Percentiles rank a stretch among this genome's conserved stretches.
These are phyloP conservation scores for Selenicereus undatus DNA, from an alignment of 148 eudicot species.

Conservation along the genomic window DNA sequence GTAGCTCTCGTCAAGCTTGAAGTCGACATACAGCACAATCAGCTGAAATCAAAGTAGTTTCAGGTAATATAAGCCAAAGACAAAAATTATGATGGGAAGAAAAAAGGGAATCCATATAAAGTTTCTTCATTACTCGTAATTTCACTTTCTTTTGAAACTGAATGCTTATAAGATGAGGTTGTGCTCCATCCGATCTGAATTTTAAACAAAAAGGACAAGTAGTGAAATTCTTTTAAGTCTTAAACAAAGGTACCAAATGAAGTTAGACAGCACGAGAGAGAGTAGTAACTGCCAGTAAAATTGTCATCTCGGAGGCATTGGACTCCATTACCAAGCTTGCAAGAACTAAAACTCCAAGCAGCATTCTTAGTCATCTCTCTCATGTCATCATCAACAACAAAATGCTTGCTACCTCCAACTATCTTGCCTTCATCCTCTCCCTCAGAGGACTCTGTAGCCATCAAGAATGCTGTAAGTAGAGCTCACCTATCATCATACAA, in stretches of 20 bases:
- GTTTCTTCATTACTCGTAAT: constrained; percentile 44
- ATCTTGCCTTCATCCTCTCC: constrained; percentile 87
- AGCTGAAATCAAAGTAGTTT: constrained; percentile 38
- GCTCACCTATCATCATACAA: not conserved
- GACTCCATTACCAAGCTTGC: constrained; percentile 93
- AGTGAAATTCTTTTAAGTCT: not conserved
- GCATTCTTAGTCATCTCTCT: constrained; percentile 91
- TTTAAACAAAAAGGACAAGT: not conserved
- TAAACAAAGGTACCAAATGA: too few species aligned
- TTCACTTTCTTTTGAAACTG: constrained; percentile 97
- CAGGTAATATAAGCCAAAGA: not conserved
- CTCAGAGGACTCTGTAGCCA: constrained; percentile 76
- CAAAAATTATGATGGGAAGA: not conserved
- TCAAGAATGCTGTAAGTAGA: constrained; percentile 9
- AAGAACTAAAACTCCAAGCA: constrained; percentile 96
- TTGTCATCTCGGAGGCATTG: constrained; percentile 73
- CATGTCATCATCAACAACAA: constrained; percentile 65
- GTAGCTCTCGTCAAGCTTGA: constrained; percentile 96
- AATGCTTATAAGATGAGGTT: constrained; percentile 89
- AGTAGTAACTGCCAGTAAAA: constrained; percentile 75
- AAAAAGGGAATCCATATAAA: not conserved
- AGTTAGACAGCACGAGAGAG: constrained; percentile 6
- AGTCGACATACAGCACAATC: constrained; percentile 81
- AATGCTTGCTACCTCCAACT: constrained; percentile 57
- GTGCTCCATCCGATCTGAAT: constrained; percentile 87